phyloP scores from a whole-genome alignment of 106 monocot species.

The Dendrobium officinale region DNA sequence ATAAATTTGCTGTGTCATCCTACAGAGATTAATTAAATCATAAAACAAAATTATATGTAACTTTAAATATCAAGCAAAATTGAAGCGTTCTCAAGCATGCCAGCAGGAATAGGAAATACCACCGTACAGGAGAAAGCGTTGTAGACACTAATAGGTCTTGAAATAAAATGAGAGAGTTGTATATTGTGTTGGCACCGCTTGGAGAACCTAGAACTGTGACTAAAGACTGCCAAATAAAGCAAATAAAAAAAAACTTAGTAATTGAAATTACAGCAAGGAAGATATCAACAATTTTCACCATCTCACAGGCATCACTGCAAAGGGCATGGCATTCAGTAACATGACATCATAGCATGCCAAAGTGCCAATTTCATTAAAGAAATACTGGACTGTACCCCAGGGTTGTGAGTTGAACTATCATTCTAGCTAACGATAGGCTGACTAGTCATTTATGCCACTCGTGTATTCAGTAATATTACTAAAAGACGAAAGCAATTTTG shows the following conservation, averaged over 20 bases:
- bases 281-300: not conserved
- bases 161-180: constrained; percentile 77
- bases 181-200: constrained; percentile 26
- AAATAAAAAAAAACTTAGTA: constrained; percentile 4
- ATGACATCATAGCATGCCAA: constrained; percentile 2
- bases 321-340: not conserved
- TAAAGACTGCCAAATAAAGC: constrained; percentile 58
- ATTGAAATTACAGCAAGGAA: not conserved
- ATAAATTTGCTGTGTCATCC: constrained; percentile 81
- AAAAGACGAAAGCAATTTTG: not conserved
- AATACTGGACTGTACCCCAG: not conserved
- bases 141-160: constrained; percentile 87
- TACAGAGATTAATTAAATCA: constrained; percentile 16
- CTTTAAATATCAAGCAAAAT: not conserved
- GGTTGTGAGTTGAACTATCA: not conserved
- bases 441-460: not conserved
- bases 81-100: constrained; percentile 3
- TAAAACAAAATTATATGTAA: not conserved
- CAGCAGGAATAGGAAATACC: constrained; percentile 14
- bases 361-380: not conserved
- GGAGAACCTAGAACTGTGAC: constrained; percentile 60
- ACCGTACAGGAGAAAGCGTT: constrained; percentile 88
- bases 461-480: not conserved
- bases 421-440: not conserved
- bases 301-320: not conserved